Percentiles rank a stretch among this genome's conserved stretches.
Evolutionary conservation across 306 rosid genomes (phyloP).

Genomic region (Vicia villosa): DNA sequence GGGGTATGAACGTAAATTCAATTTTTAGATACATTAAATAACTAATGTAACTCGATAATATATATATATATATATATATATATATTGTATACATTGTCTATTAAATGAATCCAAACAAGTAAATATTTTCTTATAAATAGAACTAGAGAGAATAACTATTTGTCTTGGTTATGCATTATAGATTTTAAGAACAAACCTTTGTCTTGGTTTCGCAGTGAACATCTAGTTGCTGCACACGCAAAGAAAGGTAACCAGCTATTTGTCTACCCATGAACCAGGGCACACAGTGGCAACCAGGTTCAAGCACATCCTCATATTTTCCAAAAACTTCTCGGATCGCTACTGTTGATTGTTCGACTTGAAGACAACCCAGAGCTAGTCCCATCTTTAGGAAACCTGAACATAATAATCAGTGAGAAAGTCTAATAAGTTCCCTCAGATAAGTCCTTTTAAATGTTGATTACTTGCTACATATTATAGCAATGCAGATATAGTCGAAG

Average conservation of each 20-base stretch:
- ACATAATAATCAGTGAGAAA: neutral
- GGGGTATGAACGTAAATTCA: neutral
- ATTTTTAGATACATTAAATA: neutral
- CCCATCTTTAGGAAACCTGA: slow-evolving; percentile 41
- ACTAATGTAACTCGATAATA: no score
- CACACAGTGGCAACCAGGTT: slow-evolving; percentile 89
- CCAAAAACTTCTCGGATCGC: slow-evolving; percentile 83
- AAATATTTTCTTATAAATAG: no score
- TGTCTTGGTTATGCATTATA: slow-evolving; percentile 43
- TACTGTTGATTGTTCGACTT: slow-evolving; percentile 83
- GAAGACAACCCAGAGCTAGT: slow-evolving; percentile 57
- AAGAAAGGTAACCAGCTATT: slow-evolving; percentile 80
- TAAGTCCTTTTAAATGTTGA: neutral
- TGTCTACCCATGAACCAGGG: slow-evolving; percentile 88
- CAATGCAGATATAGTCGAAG: neutral
- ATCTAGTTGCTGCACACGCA: slow-evolving; percentile 87
- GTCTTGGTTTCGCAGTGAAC: slow-evolving; percentile 92
- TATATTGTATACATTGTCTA: no score
- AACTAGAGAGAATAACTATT: slow-evolving; percentile 3
- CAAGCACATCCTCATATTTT: slow-evolving; percentile 68
- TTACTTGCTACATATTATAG: neutral
- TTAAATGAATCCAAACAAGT: no score
- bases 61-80: no score
- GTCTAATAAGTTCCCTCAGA: neutral
- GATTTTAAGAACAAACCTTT: slow-evolving; percentile 54